A percentile compares a stretch with the other conserved stretches of the same genome.
Evolutionary conservation across 75 land plant genomes (phyloP).

Genomic region (Selaginella moellendorffii): DNA sequence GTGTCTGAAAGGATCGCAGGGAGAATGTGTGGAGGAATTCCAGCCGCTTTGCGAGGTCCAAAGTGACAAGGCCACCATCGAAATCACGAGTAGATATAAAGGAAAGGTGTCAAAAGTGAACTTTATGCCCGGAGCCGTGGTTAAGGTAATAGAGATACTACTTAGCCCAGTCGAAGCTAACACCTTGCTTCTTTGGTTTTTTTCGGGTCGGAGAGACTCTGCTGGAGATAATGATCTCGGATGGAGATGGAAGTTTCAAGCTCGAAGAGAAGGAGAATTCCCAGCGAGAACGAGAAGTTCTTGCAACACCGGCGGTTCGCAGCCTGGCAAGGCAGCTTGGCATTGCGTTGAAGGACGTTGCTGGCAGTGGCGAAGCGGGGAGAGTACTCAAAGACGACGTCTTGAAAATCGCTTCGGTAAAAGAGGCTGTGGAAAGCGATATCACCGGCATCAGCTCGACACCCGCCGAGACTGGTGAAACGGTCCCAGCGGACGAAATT

Average conservation of each 20-base stretch:
- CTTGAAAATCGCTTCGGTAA: constrained; percentile 30
- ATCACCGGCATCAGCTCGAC: constrained; percentile 9
- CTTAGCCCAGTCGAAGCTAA: too few relatives aligned
- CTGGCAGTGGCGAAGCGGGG: constrained; percentile 81
- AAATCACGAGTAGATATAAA: constrained; percentile 89
- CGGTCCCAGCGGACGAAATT: not conserved
- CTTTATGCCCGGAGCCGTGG: constrained; percentile 65
- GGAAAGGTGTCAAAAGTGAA: constrained; percentile 55
- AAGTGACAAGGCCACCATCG: constrained; percentile 96
- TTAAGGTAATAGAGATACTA: constrained; percentile 43
- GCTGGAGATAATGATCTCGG: constrained; percentile 45
- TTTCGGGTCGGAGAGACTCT: constrained; percentile 92
- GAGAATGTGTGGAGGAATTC: constrained; percentile 86
- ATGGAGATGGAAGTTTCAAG: constrained; percentile 22
- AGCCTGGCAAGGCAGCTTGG: constrained; percentile 68
- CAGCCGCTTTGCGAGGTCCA: constrained; percentile 93
- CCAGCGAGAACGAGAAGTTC: constrained; percentile 23
- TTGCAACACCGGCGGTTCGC: constrained; percentile 83
- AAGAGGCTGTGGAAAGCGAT: constrained; percentile 34
- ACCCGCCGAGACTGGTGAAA: not conserved
- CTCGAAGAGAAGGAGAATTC: constrained; percentile 7
- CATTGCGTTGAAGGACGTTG: constrained; percentile 41
- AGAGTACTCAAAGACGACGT: constrained; percentile 77
- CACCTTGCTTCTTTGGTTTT: too few relatives aligned
- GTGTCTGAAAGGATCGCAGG: constrained; percentile 28